Conservation (phyloP, 345 rosid species). For the Pugionium cornutum region DNA sequence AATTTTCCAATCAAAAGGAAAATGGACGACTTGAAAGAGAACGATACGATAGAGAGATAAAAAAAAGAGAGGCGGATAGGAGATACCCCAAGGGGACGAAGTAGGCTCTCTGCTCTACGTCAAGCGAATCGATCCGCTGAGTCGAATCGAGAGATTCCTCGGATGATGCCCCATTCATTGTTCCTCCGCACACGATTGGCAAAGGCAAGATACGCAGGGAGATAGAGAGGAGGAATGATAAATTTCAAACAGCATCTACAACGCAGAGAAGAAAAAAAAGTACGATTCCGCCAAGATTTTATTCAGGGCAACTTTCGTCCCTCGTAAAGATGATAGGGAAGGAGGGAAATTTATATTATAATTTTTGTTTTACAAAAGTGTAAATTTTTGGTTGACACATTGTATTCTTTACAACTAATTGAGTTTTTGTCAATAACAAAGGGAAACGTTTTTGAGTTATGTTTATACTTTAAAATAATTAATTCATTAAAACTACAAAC, state of each 20-base stretch:
- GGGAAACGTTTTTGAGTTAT: too few relatives aligned
- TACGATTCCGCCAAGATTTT: slow-evolving; percentile 9
- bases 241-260: slow-evolving; percentile 29
- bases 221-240: background rate
- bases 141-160: slow-evolving; percentile 61
- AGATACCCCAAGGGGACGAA: slow-evolving; percentile 79
- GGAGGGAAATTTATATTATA: too few relatives aligned
- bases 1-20: slow-evolving; percentile 24
- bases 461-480: too few relatives aligned
- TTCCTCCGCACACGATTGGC: slow-evolving; percentile 27
- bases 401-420: too few relatives aligned
- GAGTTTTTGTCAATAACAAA: too few relatives aligned
- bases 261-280: background rate
- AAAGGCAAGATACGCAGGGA: background rate
- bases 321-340: too few relatives aligned
- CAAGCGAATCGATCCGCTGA: slow-evolving; percentile 58
- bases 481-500: too few relatives aligned
- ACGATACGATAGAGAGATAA: background rate
- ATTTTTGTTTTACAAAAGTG: too few relatives aligned
- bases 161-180: slow-evolving; percentile 38
- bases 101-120: slow-evolving; percentile 84
- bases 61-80: background rate
- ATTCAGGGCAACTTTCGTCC: too few relatives aligned
- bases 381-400: too few relatives aligned
- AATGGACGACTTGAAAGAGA: background rate